Evolutionary conservation across 208 protist species (phyloP).

Genomic region (Acanthamoeba comandoni): DNA sequence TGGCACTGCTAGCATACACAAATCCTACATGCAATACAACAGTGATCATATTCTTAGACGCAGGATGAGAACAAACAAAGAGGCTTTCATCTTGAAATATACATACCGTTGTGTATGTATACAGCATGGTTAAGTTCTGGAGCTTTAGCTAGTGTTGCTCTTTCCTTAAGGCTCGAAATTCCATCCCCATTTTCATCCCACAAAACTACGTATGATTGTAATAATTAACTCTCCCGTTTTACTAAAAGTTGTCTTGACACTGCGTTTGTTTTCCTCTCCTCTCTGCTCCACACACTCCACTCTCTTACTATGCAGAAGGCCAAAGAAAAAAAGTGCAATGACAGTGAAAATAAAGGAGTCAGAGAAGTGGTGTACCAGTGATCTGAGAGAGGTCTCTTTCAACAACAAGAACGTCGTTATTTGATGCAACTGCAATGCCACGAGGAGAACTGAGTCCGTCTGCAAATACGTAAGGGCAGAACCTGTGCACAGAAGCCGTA

Average conservation of each 20-base stretch:
- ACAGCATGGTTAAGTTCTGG: slow-evolving; percentile 50
- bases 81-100: too few species aligned
- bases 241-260: too few species aligned
- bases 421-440: slow-evolving; percentile 18
- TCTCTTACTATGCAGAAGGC: too few species aligned
- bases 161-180: slow-evolving; percentile 18
- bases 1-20: slow-evolving; percentile 54
- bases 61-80: too few species aligned
- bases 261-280: too few species aligned
- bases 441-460: slow-evolving; percentile 5
- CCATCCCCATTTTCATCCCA: slow-evolving; percentile 63
- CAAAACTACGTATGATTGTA: slow-evolving; percentile 5
- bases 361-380: slow-evolving; percentile 6
- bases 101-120: not conserved
- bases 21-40: not conserved
- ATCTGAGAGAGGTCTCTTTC: slow-evolving; percentile 9
- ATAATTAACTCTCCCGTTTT: not conserved
- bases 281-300: too few species aligned
- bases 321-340: too few species aligned
- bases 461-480: slow-evolving; percentile 56
- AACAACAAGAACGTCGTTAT: slow-evolving; percentile 55
- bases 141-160: slow-evolving; percentile 25
- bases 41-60: too few species aligned
- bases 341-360: not conserved
- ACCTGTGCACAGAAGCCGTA: not conserved